These are phyloP conservation scores for Clitopilus hobsonii DNA, from an alignment of 768 basidiomycete genomes.

Conservation along the genomic window DNA sequence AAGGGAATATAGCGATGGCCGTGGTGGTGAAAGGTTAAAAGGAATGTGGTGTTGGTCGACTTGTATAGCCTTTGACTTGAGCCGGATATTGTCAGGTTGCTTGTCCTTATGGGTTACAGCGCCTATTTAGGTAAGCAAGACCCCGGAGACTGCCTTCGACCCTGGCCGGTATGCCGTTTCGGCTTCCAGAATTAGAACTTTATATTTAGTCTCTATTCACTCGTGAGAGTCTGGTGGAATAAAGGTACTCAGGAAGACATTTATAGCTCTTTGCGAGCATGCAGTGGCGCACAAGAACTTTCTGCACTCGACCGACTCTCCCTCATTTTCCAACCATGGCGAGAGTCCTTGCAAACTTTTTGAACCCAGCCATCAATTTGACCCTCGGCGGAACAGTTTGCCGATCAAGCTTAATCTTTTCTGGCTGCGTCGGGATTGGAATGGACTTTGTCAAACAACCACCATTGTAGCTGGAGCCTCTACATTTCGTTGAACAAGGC, in stretches of 20 bases:
- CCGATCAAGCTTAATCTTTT: neutral
- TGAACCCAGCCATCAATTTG: neutral
- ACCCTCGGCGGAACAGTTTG: neutral
- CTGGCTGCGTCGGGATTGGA: neutral
- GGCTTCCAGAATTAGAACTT: too few relatives aligned
- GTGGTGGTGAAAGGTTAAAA: neutral
- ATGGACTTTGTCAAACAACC: neutral
- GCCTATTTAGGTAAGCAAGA: neutral
- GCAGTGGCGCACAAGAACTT: too few relatives aligned
- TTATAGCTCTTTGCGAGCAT: too few relatives aligned
- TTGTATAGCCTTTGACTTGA: neutral
- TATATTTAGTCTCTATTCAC: too few relatives aligned
- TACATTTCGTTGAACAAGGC: too few relatives aligned
- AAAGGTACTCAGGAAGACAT: too few relatives aligned
- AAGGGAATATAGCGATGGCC: neutral
- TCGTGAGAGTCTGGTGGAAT: too few relatives aligned
- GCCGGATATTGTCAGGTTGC: neutral
- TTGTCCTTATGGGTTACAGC: neutral
- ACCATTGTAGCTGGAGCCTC: neutral
- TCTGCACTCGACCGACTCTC: too few relatives aligned
- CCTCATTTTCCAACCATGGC: neutral
- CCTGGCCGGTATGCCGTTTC: neutral
- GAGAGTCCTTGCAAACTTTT: neutral
- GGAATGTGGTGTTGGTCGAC: slow-evolving; percentile 1
- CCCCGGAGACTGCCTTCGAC: neutral